Percentiles rank a stretch among this genome's conserved stretches.
phyloP scores from a whole-genome alignment of 371 early-diverging fungal species.

The Haplosporangium sp. region DNA sequence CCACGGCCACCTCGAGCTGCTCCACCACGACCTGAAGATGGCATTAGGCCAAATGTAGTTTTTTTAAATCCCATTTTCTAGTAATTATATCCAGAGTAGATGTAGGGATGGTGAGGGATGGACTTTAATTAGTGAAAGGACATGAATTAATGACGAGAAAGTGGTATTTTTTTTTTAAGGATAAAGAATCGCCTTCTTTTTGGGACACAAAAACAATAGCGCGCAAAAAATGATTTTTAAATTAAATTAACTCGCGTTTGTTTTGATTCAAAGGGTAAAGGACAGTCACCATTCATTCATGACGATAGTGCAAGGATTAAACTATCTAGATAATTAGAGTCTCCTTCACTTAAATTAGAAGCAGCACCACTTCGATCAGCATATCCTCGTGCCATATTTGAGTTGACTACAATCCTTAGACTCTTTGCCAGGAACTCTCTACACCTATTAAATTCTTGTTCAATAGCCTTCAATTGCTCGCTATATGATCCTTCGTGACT shows the following conservation, averaged over 20 bases:
- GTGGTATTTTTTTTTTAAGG: no score
- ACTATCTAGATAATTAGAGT: slow-evolving; percentile 42
- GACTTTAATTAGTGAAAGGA: background rate
- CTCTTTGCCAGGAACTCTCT: slow-evolving; percentile 41
- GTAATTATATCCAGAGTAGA: background rate
- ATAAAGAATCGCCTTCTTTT: no score
- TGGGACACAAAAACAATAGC: no score
- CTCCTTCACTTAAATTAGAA: slow-evolving; percentile 25
- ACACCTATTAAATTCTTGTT: slow-evolving; percentile 39
- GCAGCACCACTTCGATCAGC: background rate
- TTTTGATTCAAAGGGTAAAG: slow-evolving; percentile 5
- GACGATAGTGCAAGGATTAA: slow-evolving; percentile 40
- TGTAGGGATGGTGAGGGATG: slow-evolving; percentile 1
- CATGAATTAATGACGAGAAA: background rate
- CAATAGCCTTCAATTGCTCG: slow-evolving; percentile 35
- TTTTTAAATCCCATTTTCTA: slow-evolving; percentile 46
- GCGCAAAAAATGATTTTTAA: background rate
- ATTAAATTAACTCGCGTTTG: slow-evolving; percentile 4
- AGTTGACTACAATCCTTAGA: slow-evolving; percentile 34
- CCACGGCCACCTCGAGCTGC: slow-evolving; percentile 24
- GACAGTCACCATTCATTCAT: background rate
- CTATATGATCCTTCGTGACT: slow-evolving; percentile 3
- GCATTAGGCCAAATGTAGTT: slow-evolving; percentile 52
- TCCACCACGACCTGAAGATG: slow-evolving; percentile 31
- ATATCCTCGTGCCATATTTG: slow-evolving; percentile 42